Evolutionary conservation across 2,329 filamentous ascomycete genomes (phyloP), one percentile per base, ranked within the genome.

Genomic region (Xylaria digitata): DNA sequence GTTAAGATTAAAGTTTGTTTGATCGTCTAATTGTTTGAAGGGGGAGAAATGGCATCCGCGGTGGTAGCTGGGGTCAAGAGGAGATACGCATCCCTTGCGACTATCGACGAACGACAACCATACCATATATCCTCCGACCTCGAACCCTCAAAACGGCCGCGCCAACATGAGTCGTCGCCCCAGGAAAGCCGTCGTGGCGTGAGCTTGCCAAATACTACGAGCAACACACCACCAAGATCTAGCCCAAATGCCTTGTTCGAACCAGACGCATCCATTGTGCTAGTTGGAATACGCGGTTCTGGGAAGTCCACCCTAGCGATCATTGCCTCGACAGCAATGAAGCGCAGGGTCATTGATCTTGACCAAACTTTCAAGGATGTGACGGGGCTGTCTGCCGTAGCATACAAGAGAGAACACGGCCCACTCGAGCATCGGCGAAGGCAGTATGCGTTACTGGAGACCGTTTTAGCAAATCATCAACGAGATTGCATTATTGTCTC

Each of bases 291-390:
- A 63, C 87, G 90, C 15, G 92, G 91, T 11, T 88, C 90, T 5
- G 92, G 92, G 17, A 94, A 94, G 77, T 91, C 90, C 1, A 93
- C 90, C 1, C 81, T 94, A 11, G 92, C 89, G 15, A 86, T 94
- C 54, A 92, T 94, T 68, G 89, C 91, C 6, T 91, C 91, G 0
- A 89, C 89, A 7, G 90, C 90, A 55, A 88, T 92, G 77, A 87
- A 88, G 60, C 84, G 90, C 46, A 87, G 87, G 60, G 83, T 94
- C 2, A 81, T 94, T 60, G 91, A 94, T 68, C 84, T 89, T 40
- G 91, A 94, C 70, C 84, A 85, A 46, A 84, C 85, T 53, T 94
- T 95, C 71, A 85, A 89, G 48, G 86, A 91, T 58, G 80, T 83
- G 3, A 89, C 87, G 0, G 88, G 89, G 8, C 80, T 87, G 15